Evolutionary conservation across 148 eudicot species (phyloP), one percentile per base, ranked within the genome.

Genomic region (Silene conica): DNA sequence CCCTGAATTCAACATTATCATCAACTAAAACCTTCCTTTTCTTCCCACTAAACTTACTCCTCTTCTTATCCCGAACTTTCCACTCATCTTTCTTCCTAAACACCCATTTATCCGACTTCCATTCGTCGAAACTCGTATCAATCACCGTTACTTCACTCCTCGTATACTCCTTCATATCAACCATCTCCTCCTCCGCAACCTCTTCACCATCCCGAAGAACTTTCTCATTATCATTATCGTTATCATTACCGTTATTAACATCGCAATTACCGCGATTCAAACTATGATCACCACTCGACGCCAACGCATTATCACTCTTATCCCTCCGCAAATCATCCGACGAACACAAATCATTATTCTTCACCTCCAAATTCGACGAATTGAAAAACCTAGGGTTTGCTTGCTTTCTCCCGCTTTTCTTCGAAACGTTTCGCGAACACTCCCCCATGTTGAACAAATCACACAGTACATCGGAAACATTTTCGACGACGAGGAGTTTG

Each of bases 61-160:
- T 88, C 83, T 86, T 89, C 74, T 93, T 69, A 69, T 69, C 96
- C 14, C 87, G 82, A 70, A 91, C 87, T 54, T 84, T 88, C 98
- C 98, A 93, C 75, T 86, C 88, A 84, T 85, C 89, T 77, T 91
- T 91, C 76, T 84, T 90, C 81, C 93, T 85, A 67, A 81, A 93
- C 61, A 91, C 84, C 86, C 85, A 74, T 75, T 83, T 83, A 82
- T 93, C 94, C 48, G 80, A 77, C 57, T 85, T 93, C 97, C 98
- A 91, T 28, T 68, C 81, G 56, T 69, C 68, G 58, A 74, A 79
- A 70, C 98, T 93, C 21, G 98, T 87, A 67, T 93, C 98, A 0
- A 93, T 87, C 19, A 93, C 91, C 9, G 87, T 86, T 25, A 93
- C 97, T 20, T 93, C 90, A 10, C 87, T 91, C 54, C 84, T 82